These are phyloP conservation scores for Phytophthora foliorum DNA, from an alignment of 352 stramenopile species.

Conservation along the genomic window DNA sequence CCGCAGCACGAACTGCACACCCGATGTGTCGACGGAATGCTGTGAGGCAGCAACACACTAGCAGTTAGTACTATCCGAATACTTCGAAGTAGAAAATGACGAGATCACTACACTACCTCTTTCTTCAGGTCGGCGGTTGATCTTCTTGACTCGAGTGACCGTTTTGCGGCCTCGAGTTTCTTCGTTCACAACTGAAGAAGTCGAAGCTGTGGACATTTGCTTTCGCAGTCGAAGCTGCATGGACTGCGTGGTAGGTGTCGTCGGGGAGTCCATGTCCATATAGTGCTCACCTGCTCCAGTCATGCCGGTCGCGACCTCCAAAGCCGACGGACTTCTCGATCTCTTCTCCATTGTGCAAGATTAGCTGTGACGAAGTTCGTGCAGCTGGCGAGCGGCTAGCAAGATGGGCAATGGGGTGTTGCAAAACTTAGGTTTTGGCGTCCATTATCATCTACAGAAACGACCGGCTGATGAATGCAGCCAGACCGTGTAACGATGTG, in stretches of 20 bases:
- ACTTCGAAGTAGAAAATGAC: not conserved
- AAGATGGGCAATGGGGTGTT: slow-evolving; percentile 9
- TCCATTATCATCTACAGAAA: slow-evolving; percentile 41
- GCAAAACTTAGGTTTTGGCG: slow-evolving; percentile 4
- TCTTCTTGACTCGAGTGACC: slow-evolving; percentile 49
- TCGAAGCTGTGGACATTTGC: slow-evolving; percentile 19
- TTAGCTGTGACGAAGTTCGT: slow-evolving; percentile 9
- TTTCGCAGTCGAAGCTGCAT: slow-evolving; percentile 51
- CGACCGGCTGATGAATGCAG: too few relatives aligned
- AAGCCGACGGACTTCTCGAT: slow-evolving; percentile 18
- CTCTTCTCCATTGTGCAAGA: slow-evolving; percentile 2
- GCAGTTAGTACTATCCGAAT: too few relatives aligned
- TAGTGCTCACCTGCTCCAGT: slow-evolving; percentile 31
- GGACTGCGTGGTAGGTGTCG: slow-evolving; percentile 33
- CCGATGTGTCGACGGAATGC: slow-evolving; percentile 51
- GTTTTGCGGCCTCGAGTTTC: slow-evolving; percentile 20
- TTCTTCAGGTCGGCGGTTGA: slow-evolving; percentile 44
- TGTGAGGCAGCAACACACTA: slow-evolving; percentile 5
- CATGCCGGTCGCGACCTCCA: slow-evolving; percentile 21
- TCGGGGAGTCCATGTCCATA: slow-evolving; percentile 35
- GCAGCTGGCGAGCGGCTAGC: slow-evolving; percentile 15
- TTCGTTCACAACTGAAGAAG: slow-evolving; percentile 21
- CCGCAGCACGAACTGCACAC: slow-evolving; percentile 56
- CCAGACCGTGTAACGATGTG: not conserved
- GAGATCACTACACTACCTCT: slow-evolving; percentile 10